Evolutionary conservation across 805 yeast genomes (phyloP), one percentile per base, ranked within the genome.

Genomic region (Debaryomyces hansenii): DNA sequence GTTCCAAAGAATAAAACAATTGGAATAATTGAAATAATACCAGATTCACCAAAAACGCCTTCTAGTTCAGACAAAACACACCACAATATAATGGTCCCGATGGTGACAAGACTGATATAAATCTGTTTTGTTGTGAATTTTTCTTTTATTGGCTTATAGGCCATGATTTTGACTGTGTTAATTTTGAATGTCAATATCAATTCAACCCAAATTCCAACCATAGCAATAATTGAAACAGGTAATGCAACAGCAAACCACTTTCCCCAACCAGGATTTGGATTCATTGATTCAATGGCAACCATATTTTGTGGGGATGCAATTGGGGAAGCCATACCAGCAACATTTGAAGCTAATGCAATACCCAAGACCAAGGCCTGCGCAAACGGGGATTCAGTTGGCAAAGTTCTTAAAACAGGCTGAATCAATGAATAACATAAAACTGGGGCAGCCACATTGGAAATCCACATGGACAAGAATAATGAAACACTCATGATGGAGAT

Each of bases 311-410:
- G 99, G 2, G 97, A 89, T 1, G 97, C 91, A 59, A 92, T 92
- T 6, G 99, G 99, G 4, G 96, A 89, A 0, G 96, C 86, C 96
- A 91, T 92, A 53, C 99, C 99, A 18, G 96, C 98, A 40, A 92
- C 74, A 62, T 92, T 90, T 6, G 96, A 86, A 1, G 98, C 95
- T 46, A 92, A 71, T 0, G 98, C 98, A 55, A 92, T 87, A 37
- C 97, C 98, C 39, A 92, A 69, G 42, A 92, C 86, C 56, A 92
- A 74, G 1, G 96, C 90, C 60, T 88, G 85, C 6, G 88, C 87
- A 57, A 90, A 89, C 3, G 82, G 77, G 18, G 91, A 84, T 10
- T 82, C 82, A 41, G 86, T 82, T 16, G 96, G 95, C 37, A 91
- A 69, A 0, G 95, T 88, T 58, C 96, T 78, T 53, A 92, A 70